Evolutionary conservation across 177 flowering plant genomes (phyloP), one percentile per base, ranked within the genome.

Genomic region (Tripterygium wilfordii): DNA sequence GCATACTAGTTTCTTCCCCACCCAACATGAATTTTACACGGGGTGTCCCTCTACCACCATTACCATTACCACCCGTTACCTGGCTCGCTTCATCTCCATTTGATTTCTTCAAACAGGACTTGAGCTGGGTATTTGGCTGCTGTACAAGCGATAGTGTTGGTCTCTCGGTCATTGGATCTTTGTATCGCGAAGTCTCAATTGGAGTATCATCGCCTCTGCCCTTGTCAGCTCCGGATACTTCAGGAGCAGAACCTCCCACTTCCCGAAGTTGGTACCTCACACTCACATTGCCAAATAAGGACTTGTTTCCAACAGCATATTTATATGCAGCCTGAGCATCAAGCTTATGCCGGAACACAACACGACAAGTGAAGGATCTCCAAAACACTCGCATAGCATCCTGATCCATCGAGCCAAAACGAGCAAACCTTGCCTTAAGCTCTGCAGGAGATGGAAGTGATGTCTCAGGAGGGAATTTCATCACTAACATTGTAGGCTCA

Each of bases 401-500:
- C 42, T 68, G 72, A 57, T 88, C 97, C n/a, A 88, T 62, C 10
- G 82, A 77, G 37, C 97, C 95, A 56, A 83, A 88, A 4, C 97
- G 78, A 10, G 78, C 89, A 56, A 88, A 82, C 49, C 71, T 76
- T 8, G 88, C 97, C 70, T 80, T 86, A 53, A 88, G 65, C 64
- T 76, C 85, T 0, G 72, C 44, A 3, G 20, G 43, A 3, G 97
- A 83, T n/a, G 97, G 97, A 28, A 88, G 74, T 1, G 77, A 45
- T 18, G 79, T 70, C 40, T 54, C 36, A 4, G 72, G 76, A 19
- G 95, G 97, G 45, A 83, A 88, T 62, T 79, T 88, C 71, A 88
- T 71, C 19, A 75, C 72, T 67, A 80, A 66, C 65, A 68, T 72
- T 1, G 78, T 76, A 18, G 84, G 82, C 21, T 76, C 69, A 0